Percentiles rank a stretch among this genome's conserved stretches.
These are phyloP conservation scores for Cladosporium phlei DNA, from an alignment of 2,329 filamentous ascomycete species.

Conservation along the genomic window DNA sequence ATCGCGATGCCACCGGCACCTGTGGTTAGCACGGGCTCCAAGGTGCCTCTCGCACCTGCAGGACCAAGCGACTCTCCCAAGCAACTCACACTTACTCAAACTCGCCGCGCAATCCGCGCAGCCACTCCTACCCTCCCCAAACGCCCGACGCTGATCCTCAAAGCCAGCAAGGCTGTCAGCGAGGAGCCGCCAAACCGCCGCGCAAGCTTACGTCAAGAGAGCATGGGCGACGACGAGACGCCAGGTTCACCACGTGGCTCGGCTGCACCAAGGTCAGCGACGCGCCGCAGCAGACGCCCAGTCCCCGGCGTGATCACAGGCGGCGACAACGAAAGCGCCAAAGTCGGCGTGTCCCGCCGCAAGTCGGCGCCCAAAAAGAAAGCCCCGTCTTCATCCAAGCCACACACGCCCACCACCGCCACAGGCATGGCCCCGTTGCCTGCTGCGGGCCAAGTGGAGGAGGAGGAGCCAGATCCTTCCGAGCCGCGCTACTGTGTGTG, in stretches of 20 bases:
- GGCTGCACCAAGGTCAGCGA: conserved; percentile 20
- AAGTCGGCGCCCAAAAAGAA: conserved; percentile 67
- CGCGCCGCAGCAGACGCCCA: conserved; percentile 60
- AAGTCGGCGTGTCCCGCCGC: conserved; percentile 66
- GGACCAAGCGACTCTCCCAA: conserved; percentile 32
- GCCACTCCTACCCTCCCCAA: conserved; percentile 23
- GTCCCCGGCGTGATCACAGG: conserved; percentile 65
- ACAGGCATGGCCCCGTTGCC: neutral
- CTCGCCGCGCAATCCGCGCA: conserved; percentile 24
- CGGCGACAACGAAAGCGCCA: conserved; percentile 53
- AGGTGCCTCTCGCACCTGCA: conserved; percentile 43
- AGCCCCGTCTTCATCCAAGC: conserved; percentile 27
- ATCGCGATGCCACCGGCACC: conserved; percentile 19
- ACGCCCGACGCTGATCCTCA: conserved; percentile 36
- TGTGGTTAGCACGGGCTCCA: conserved; percentile 17
- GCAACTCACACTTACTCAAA: conserved; percentile 11
- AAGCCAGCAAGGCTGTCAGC: conserved; percentile 43
- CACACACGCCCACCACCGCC: conserved; percentile 7
- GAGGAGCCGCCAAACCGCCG: conserved; percentile 44
- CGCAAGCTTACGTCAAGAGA: conserved; percentile 39
- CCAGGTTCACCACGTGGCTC: conserved; percentile 14
- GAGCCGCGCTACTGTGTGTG: conserved; percentile 75
- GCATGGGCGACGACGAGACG: conserved; percentile 25
- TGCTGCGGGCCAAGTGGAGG: conserved; percentile 30
- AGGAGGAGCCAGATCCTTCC: conserved; percentile 60